A percentile compares a stretch with the other conserved stretches of the same genome.
These are phyloP conservation scores for Sideroxylon spinosum DNA, from an alignment of 179 eudicot genomes.

Conservation along the genomic window DNA sequence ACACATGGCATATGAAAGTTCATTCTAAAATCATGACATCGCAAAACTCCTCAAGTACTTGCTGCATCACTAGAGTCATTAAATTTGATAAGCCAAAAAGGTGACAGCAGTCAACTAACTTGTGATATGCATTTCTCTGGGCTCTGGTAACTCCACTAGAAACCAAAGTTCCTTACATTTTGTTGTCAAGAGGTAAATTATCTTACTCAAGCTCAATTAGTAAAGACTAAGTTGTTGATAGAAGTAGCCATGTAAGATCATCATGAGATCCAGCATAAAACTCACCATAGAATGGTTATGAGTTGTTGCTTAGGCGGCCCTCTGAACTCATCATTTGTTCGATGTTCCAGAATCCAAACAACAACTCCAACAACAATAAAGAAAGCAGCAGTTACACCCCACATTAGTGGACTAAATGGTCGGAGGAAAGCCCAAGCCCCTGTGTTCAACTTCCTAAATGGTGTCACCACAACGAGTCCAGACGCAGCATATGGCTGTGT, in stretches of 20 bases:
- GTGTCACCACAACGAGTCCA: constrained; percentile 85
- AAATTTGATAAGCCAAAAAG: background rate
- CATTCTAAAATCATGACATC: background rate
- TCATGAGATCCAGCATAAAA: constrained; percentile 7
- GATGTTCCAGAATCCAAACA: constrained; percentile 90
- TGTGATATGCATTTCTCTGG: background rate
- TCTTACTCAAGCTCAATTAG: constrained; percentile 5
- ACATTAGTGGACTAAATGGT: constrained; percentile 74
- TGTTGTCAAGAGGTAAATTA: background rate
- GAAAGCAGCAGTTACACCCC: constrained; percentile 71
- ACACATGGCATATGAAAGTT: background rate
- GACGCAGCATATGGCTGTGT: constrained; percentile 85
- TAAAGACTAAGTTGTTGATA: background rate
- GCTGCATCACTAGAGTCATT: background rate
- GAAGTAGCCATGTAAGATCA: background rate
- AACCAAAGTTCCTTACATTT: background rate
- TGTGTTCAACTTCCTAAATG: constrained; percentile 54
- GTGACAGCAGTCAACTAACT: background rate
- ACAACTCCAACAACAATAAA: constrained; percentile 70
- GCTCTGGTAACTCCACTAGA: background rate
- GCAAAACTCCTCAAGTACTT: background rate
- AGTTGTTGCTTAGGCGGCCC: constrained; percentile 74
- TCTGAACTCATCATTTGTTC: constrained; percentile 82
- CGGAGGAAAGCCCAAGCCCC: constrained; percentile 85
- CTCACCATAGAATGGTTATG: constrained; percentile 82